phyloP scores from a whole-genome alignment of 2,329 filamentous ascomycete species.

The Blastomyces silverae region DNA sequence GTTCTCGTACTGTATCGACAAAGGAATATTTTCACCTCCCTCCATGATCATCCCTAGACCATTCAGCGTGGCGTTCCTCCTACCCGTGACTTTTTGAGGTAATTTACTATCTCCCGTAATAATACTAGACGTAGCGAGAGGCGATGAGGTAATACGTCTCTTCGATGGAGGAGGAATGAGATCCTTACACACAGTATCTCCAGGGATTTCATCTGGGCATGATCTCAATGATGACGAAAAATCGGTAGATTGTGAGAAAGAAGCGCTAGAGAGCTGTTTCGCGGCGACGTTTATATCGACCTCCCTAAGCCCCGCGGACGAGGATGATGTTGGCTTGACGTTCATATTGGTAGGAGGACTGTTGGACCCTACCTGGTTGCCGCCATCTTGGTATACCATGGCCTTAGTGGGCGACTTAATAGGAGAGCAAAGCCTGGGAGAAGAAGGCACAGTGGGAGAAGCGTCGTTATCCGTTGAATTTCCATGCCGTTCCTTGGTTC shows the following conservation, averaged over 20 bases:
- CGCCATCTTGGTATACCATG: constrained; percentile 48
- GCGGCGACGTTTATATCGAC: constrained; percentile 45
- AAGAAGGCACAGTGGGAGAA: constrained; percentile 22
- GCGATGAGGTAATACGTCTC: constrained; percentile 21
- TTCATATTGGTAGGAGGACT: constrained; percentile 26
- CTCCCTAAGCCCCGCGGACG: constrained; percentile 46
- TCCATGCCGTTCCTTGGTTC: constrained; percentile 30
- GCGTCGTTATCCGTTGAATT: constrained; percentile 25
- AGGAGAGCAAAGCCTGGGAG: constrained; percentile 26
- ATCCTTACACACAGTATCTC: constrained; percentile 22
- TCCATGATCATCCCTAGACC: constrained; percentile 27
- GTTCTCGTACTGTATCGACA: constrained; percentile 17
- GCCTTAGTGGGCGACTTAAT: constrained; percentile 42
- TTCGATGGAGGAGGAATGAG: constrained; percentile 28
- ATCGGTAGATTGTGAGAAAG: constrained; percentile 5
- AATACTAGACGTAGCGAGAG: constrained; percentile 22
- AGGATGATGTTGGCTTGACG: constrained; percentile 26
- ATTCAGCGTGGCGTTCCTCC: constrained; percentile 31
- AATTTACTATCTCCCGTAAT: constrained; percentile 36
- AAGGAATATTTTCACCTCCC: constrained; percentile 41
- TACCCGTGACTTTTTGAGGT: constrained; percentile 39
- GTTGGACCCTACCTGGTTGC: constrained; percentile 34
- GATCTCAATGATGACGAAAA: constrained; percentile 9
- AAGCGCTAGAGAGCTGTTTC: constrained; percentile 27
- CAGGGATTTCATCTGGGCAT: neutral